Percentiles rank a stretch among this genome's conserved stretches.
Conservation (phyloP, 1,284 basidiomycete species). For the Agaricales sp. region DNA sequence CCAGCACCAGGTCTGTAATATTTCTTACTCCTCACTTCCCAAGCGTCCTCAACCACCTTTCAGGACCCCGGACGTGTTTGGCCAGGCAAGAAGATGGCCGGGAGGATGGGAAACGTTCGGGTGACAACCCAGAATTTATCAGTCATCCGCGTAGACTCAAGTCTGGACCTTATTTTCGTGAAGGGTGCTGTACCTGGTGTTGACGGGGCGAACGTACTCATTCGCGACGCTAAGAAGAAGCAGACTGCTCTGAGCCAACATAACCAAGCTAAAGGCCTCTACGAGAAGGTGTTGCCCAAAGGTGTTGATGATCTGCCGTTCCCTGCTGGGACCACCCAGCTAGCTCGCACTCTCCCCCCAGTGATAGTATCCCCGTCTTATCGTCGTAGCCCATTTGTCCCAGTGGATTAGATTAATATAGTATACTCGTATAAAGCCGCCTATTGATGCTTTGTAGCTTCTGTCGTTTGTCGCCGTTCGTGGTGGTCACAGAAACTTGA, state of each 20-base stretch:
- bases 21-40: constrained; percentile 2
- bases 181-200: constrained; percentile 64
- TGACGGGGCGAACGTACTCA: constrained; percentile 65
- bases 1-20: constrained; percentile 80
- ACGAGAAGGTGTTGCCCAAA: constrained; percentile 75
- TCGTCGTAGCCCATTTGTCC: constrained; percentile 67
- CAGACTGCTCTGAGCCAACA: constrained; percentile 50
- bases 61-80: constrained; percentile 91
- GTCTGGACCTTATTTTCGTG: constrained; percentile 84
- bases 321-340: constrained; percentile 79
- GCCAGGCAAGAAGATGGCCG: constrained; percentile 98
- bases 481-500: no score
- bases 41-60: constrained; percentile 8
- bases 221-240: constrained; percentile 84
- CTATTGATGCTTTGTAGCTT: no score
- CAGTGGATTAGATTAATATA: constrained; percentile 40
- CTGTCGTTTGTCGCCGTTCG: no score
- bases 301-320: constrained; percentile 83
- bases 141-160: constrained; percentile 82
- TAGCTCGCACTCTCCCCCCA: constrained; percentile 56
- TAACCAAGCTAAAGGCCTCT: constrained; percentile 66
- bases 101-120: constrained; percentile 80
- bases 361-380: constrained; percentile 61
- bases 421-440: no score
- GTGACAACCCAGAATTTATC: constrained; percentile 85